phyloP scores from a whole-genome alignment of 805 yeast species.

The Myxozyma lipomycoides region DNA sequence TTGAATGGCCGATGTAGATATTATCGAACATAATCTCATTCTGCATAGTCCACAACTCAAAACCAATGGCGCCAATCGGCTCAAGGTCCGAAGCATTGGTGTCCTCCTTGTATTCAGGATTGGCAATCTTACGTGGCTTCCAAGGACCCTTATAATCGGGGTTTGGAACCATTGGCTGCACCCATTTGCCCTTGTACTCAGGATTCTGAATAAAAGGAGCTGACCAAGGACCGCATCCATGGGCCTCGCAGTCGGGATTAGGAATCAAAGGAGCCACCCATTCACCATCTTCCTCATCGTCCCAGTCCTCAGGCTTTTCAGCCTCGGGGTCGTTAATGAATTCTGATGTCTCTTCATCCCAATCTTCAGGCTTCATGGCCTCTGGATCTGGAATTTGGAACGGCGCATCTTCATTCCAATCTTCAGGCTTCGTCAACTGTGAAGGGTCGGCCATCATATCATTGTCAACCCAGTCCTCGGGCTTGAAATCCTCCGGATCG shows the following conservation, averaged over 20 bases:
- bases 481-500: conserved; percentile 57
- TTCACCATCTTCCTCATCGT: conserved; percentile 83
- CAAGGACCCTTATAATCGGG: conserved; percentile 79
- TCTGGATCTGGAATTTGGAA: conserved; percentile 60
- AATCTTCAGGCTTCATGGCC: conserved; percentile 65
- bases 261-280: conserved; percentile 69
- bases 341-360: conserved; percentile 65
- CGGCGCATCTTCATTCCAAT: conserved; percentile 77
- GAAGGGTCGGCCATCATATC: conserved; percentile 64
- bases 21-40: conserved; percentile 71
- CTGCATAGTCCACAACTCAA: conserved; percentile 88
- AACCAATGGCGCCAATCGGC: conserved; percentile 75
- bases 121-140: conserved; percentile 60
- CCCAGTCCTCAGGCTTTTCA: conserved; percentile 72
- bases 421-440: conserved; percentile 64
- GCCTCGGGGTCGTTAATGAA: conserved; percentile 67
- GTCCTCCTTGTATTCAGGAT: conserved; percentile 67
- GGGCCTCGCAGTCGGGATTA: conserved; percentile 66
- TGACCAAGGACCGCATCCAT: conserved; percentile 80
- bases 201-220: conserved; percentile 67
- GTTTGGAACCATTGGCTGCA: conserved; percentile 60
- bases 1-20: conserved; percentile 77
- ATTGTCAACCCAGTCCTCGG: conserved; percentile 79
- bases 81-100: conserved; percentile 54
- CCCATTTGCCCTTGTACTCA: conserved; percentile 74